These are phyloP conservation scores for Pseudocercospora fijiensis DNA, from an alignment of 2,329 filamentous ascomycete species.

Conservation along the genomic window DNA sequence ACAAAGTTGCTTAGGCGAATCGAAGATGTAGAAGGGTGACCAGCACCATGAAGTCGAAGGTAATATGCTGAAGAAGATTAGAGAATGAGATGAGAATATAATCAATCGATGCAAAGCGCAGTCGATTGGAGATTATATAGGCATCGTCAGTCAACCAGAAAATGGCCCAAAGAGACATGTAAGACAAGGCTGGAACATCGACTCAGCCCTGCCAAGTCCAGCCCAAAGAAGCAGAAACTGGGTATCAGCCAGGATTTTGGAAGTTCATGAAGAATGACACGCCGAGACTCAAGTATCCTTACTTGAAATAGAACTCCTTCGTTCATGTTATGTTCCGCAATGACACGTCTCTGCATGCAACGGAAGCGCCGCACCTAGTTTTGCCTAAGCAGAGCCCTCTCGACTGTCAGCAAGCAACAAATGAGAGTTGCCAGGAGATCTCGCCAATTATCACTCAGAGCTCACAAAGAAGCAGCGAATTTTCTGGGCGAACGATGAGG, in stretches of 20 bases:
- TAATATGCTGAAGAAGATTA: not conserved
- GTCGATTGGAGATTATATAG: not conserved
- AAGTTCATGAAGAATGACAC: not conserved
- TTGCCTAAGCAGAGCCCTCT: not conserved
- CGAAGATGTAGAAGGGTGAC: not conserved
- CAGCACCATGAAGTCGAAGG: not conserved
- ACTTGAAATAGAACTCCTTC: not conserved
- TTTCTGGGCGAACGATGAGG: not conserved
- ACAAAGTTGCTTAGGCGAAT: not conserved
- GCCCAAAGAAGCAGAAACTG: not conserved
- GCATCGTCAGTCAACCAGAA: not conserved
- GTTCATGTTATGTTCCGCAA: not conserved
- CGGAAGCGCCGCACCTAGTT: not conserved
- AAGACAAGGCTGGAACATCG: not conserved
- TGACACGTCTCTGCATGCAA: not conserved
- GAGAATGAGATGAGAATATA: conserved; percentile 1
- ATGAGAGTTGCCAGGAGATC: not conserved
- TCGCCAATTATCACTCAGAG: not conserved
- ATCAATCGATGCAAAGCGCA: not conserved
- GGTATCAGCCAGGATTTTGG: not conserved
- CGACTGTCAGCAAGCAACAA: not conserved
- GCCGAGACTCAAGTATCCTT: not conserved
- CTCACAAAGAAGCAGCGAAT: not conserved
- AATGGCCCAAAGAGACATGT: not conserved
- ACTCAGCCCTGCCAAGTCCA: not conserved